Base-by-base conservation (phyloP, 1,284 basidiomycete genomes). In the Ustilago lituana region DNA sequence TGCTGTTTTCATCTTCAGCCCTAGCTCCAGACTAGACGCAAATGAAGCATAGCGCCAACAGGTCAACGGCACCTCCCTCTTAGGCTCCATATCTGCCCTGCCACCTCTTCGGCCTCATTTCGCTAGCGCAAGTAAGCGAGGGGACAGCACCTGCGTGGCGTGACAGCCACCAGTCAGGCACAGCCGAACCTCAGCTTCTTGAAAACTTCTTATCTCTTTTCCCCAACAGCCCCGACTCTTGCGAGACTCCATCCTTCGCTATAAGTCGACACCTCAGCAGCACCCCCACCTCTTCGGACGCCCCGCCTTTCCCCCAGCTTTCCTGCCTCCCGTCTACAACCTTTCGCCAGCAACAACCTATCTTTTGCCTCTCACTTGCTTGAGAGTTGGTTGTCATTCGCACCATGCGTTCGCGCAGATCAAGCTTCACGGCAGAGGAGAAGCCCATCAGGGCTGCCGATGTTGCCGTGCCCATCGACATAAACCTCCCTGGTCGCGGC, bases 381-480 rank as follows among this genome's bases (percentile, higher is more conserved):
- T 38, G 19, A 38, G 36, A 22, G 20, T 7, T 20, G 12, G 27
- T 12, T 29, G 27, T 38, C 36, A 38, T 22, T 26, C 12, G 11
- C 39, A 33, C 11, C 40, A 53, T 64, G 55, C 55, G 54, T 35
- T 58, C 61, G 37, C 61, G 61, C 33, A 54, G 61, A 38, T 53
- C 54, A 17, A 64, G 62, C 37, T 40, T 54, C 1, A 33, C 32
- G 1, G 47, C 51, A 26, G 22, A 35, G 8, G 27, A 48, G 20
- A n/a, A 31, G 27, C 17, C 33, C 5, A 15, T 46, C 5, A 63
- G 46, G 3, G 65, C 65, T 14, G 65, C 59, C 19, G 65, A 68
- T 33, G 43, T 63, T 24, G 65, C 65, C 19, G 59, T 68, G 9
- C 59, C 65, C 37, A 43, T 68, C 23, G 54, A 68, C n/a, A 39